A percentile compares a stretch with the other conserved stretches of the same genome.
phyloP scores from a whole-genome alignment of 805 yeast genomes.

The Candida michaelii region DNA sequence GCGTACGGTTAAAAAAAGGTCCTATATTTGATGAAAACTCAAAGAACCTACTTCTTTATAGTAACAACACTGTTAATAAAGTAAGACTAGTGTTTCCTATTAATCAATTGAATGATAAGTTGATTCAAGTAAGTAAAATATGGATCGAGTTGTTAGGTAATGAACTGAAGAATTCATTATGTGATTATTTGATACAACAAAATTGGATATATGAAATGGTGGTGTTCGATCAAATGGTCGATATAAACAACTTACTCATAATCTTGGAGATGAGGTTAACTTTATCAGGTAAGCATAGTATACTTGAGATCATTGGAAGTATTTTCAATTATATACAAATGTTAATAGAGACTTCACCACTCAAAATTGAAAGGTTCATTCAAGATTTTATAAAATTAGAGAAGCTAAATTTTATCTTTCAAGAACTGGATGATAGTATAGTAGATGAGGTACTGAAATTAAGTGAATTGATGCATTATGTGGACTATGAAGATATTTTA shows the following conservation, averaged over 20 bases:
- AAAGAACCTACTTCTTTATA: slow-evolving; percentile 21
- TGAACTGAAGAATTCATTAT: slow-evolving; percentile 54
- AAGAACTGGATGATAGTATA: slow-evolving; percentile 35
- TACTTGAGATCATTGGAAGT: slow-evolving; percentile 30
- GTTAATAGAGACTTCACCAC: slow-evolving; percentile 13
- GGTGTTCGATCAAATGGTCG: slow-evolving; percentile 44
- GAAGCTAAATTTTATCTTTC: slow-evolving; percentile 40
- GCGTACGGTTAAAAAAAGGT: background rate
- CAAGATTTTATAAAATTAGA: slow-evolving; percentile 51
- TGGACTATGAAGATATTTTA: slow-evolving; percentile 10
- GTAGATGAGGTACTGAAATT: slow-evolving; percentile 49
- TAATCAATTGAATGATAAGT: slow-evolving; percentile 9
- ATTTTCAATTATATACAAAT: slow-evolving; percentile 24
- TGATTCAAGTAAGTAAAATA: slow-evolving; percentile 19
- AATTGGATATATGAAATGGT: slow-evolving; percentile 35
- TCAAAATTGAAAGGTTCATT: slow-evolving; percentile 38
- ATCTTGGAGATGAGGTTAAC: slow-evolving; percentile 54
- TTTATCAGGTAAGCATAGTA: slow-evolving; percentile 40
- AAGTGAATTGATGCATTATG: slow-evolving; percentile 38
- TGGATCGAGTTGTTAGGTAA: slow-evolving; percentile 67
- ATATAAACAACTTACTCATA: slow-evolving; percentile 35
- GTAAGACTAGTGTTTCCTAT: slow-evolving; percentile 37
- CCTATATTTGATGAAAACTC: slow-evolving; percentile 15
- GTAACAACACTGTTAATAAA: background rate
- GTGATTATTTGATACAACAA: slow-evolving; percentile 31